Evolutionary conservation across 352 stramenopile species (phyloP).

Genomic region (Pythium sp.): DNA sequence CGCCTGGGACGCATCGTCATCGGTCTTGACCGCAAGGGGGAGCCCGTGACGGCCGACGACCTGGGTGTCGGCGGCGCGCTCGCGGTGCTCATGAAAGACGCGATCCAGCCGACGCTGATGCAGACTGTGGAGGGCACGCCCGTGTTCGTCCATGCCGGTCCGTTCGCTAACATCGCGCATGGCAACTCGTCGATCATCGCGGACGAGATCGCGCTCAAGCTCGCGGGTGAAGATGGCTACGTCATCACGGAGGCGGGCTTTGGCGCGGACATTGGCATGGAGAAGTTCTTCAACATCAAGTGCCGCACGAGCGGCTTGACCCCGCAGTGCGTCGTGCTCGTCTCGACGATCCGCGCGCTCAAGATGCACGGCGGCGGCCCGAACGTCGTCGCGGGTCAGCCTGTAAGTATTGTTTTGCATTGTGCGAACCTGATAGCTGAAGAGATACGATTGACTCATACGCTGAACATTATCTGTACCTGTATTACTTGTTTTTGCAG

Average conservation of each 20-base stretch:
- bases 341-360: slow-evolving; percentile 96
- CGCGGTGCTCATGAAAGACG: slow-evolving; percentile 98
- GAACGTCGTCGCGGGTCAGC: slow-evolving; percentile 92
- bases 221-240: slow-evolving; percentile 95
- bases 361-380: slow-evolving; percentile 99
- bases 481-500: slow-evolving; percentile 17
- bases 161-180: slow-evolving; percentile 98
- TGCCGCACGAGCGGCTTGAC: slow-evolving; percentile 93
- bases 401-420: slow-evolving; percentile 43
- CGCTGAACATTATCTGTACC: not conserved
- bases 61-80: slow-evolving; percentile 95
- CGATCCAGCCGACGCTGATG: slow-evolving; percentile 97
- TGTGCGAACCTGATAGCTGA: not conserved
- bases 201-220: slow-evolving; percentile 92
- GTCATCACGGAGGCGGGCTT: slow-evolving; percentile 98
- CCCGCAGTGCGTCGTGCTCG: slow-evolving; percentile 97
- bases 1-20: slow-evolving; percentile 95
- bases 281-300: slow-evolving; percentile 99
- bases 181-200: slow-evolving; percentile 97
- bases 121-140: slow-evolving; percentile 95
- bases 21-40: slow-evolving; percentile 70
- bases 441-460: not conserved
- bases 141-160: slow-evolving; percentile 97
- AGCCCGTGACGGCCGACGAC: slow-evolving; percentile 96
- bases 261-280: slow-evolving; percentile 95